Evolutionary conservation across 2,329 filamentous ascomycete species (phyloP), one percentile per base, ranked within the genome.

Genomic region (Cladobotryum protrusum): DNA sequence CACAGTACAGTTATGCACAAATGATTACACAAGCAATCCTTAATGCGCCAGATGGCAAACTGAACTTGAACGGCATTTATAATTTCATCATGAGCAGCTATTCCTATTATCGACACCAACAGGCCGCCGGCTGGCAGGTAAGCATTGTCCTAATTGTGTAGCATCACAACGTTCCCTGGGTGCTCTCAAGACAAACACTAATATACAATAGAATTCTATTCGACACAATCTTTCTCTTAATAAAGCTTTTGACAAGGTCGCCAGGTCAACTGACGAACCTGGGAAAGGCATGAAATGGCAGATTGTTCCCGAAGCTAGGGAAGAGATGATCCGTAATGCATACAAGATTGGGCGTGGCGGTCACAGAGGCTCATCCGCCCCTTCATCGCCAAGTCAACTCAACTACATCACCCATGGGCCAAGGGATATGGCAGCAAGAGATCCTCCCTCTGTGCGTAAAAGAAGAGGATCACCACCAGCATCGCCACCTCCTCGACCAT

Each of bases 271-370:
- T 0, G 89, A 97, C 59, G 93, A 99, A 65, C 93, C 93, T 18
- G 93, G 93, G 12, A 99, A 99, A 67, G 93, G 93, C 24, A 97
- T 96, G 90, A 97, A 97, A 66, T 99, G 93, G 93, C 89, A 92
- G 68, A 91, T 99, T 62, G 83, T 89, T 4, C 79, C 87, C 1
- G 88, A 95, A 55, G 80, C 85, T 56, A 83, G 86, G 44, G 89
- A 96, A 15, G 92, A 96, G 47, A 95, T 96, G 75, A 79, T 89
- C 52, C 87, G 87, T 64, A 88, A 86, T 58, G 79, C 79, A 2
- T 79, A 73, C 58, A 76, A 78, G 49, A 77, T 81, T 15, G 81
- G 82, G 15, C 75, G 79, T 42, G 81, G 82, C 45, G 82, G 81
- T 4, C 81, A 84, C 57, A 74, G 82, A 53, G 83, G 83, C 51